These are phyloP conservation scores for Kwoniella bestiolae DNA, from an alignment of 768 basidiomycete genomes.

Conservation along the genomic window DNA sequence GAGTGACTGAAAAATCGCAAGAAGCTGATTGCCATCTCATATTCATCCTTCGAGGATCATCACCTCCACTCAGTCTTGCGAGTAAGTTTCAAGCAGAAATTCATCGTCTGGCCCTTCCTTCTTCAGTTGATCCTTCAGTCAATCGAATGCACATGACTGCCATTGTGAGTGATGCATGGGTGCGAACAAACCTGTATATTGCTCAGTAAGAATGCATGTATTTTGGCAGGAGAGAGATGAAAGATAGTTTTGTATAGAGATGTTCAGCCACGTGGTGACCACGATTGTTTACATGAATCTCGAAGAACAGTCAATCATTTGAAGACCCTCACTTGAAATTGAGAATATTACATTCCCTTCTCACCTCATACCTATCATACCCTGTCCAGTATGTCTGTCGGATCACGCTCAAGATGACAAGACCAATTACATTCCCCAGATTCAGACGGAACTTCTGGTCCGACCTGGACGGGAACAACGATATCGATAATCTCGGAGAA, in stretches of 20 bases:
- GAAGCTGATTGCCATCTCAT: not conserved
- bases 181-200: too few relatives aligned
- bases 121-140: too few relatives aligned
- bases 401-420: not conserved
- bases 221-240: not conserved
- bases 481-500: slow-evolving; percentile 15
- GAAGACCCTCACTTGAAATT: too few relatives aligned
- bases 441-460: slow-evolving; percentile 12
- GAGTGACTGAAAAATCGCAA: too few relatives aligned
- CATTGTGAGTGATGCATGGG: too few relatives aligned
- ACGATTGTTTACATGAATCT: slow-evolving; percentile 6
- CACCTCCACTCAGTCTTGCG: not conserved
- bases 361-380: too few relatives aligned
- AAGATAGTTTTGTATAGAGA: not conserved
- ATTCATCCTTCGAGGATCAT: too few relatives aligned
- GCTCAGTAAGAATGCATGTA: too few relatives aligned
- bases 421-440: not conserved
- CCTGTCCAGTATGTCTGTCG: not conserved
- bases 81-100: too few relatives aligned
- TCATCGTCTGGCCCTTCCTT: too few relatives aligned
- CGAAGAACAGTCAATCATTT: too few relatives aligned
- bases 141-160: not conserved
- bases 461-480: slow-evolving; percentile 4
- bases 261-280: not conserved
- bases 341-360: too few relatives aligned